These are phyloP conservation scores for Salix caprea DNA, from an alignment of 345 rosid species.

Conservation along the genomic window DNA sequence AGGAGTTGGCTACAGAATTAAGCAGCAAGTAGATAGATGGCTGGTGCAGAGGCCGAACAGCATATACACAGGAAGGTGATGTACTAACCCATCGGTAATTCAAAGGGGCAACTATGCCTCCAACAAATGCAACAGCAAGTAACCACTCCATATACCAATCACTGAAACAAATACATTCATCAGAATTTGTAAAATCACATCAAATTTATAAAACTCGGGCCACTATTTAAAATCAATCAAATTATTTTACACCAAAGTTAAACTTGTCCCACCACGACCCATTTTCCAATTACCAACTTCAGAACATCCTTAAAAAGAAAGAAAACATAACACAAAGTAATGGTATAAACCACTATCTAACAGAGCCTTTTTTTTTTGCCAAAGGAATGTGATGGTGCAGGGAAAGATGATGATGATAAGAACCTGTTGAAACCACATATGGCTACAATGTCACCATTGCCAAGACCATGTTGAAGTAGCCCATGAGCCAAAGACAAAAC, in stretches of 20 bases:
- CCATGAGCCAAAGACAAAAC: constrained; percentile 48
- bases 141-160: constrained; percentile 75
- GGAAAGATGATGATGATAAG: neutral
- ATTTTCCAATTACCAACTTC: neutral
- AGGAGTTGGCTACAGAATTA: neutral
- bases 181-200: neutral
- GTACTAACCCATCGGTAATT: constrained; percentile 84
- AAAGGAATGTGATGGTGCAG: neutral
- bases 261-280: too few relatives aligned
- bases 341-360: neutral
- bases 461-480: constrained; percentile 48
- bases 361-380: neutral
- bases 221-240: neutral
- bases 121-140: constrained; percentile 68
- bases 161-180: constrained; percentile 27
- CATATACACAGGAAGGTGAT: neutral
- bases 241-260: neutral
- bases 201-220: neutral
- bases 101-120: constrained; percentile 75
- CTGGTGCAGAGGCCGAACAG: neutral
- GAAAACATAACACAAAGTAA: neutral
- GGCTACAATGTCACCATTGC: constrained; percentile 56
- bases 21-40: neutral
- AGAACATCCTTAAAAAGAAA: neutral
- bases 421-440: constrained; percentile 77